Percentiles rank a stretch among this genome's conserved stretches.
These are phyloP conservation scores for Piper longum DNA, from an alignment of 164 flowering plant genomes.

Conservation along the genomic window DNA sequence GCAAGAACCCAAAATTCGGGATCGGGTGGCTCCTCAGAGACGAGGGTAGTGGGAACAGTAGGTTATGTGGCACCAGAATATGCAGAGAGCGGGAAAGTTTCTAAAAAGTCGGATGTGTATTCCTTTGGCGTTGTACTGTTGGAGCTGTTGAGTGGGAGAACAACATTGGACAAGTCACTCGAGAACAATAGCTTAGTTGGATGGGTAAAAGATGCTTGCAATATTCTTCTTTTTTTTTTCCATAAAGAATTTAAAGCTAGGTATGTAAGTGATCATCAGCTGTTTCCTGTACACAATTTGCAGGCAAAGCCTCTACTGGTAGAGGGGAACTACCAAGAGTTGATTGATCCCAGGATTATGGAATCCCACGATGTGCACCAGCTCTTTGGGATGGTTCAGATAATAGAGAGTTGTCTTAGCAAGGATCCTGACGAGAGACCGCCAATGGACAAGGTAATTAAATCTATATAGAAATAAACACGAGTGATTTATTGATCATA, in stretches of 20 bases:
- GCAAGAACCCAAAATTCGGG: conserved; percentile 40
- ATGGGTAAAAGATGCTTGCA: conserved; percentile 32
- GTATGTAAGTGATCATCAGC: no score
- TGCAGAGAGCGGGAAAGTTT: conserved; percentile 51
- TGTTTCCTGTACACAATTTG: no score
- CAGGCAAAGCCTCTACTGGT: conserved; percentile 69
- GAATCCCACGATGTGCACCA: conserved; percentile 57
- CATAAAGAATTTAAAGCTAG: no score
- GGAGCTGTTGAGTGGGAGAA: conserved; percentile 50
- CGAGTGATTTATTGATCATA: no score
- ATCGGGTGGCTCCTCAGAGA: conserved; percentile 26
- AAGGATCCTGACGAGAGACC: conserved; percentile 41
- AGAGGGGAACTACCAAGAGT: conserved; percentile 46
- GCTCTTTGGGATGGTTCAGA: conserved; percentile 56
- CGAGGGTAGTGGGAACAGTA: conserved; percentile 48
- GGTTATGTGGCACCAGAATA: conserved; percentile 80
- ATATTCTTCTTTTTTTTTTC: no score
- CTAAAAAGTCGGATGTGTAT: conserved; percentile 59
- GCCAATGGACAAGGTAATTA: conserved; percentile 36
- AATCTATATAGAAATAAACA: background rate
- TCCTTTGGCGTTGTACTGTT: conserved; percentile 60
- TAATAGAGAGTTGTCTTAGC: conserved; percentile 45
- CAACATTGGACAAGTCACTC: conserved; percentile 32
- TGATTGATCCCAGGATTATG: conserved; percentile 38
- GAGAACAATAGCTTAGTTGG: conserved; percentile 48